Evolutionary conservation across 306 rosid genomes (phyloP), one percentile per base, ranked within the genome.

Genomic region (Lupinus albus): DNA sequence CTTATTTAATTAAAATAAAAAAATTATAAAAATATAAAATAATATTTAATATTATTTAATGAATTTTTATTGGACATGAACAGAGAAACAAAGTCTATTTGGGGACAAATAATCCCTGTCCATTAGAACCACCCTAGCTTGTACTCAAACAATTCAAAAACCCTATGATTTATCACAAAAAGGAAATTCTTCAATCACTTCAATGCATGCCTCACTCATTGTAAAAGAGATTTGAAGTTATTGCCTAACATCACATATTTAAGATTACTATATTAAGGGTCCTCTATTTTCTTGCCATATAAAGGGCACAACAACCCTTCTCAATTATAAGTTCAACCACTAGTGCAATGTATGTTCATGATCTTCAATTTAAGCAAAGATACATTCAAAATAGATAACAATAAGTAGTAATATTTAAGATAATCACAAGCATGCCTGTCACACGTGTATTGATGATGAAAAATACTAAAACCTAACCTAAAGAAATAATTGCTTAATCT

Each of bases 371-470:
- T 36, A 64, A 64, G 65, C 50, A 73, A 73, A 54, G 30, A 61
- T 20, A 18, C 18, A 12, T 9, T 48, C 17, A 17, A 20, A 21
- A 28, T 6, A 25, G 0, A 38, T 30, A 44, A 14, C 20, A 20
- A 5, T 67, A 11, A 13, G 20, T 25, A 41, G 57, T 8, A 39
- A 55, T 25, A 15, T 69, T 11, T 10, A 14, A 42, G 36, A 30
- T 62, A 70, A 74, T 79, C 33, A 72, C 48, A 66, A 66, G 79
- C 81, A 61, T 53, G 80, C 44, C 33, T 46, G 20, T 59, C 55
- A 49, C 82, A 81, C 86, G 85, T 66, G 84, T 17, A 79, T 69
- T 66, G 75, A 76, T 79, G 88, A 84, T 78, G 52, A 21, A 35
- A 35, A 62, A 64, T 4, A 16, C 4, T 35, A n/a, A 10, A 61